phyloP scores from a whole-genome alignment of 768 basidiomycete species.

The Mrakia hoshinonis region DNA sequence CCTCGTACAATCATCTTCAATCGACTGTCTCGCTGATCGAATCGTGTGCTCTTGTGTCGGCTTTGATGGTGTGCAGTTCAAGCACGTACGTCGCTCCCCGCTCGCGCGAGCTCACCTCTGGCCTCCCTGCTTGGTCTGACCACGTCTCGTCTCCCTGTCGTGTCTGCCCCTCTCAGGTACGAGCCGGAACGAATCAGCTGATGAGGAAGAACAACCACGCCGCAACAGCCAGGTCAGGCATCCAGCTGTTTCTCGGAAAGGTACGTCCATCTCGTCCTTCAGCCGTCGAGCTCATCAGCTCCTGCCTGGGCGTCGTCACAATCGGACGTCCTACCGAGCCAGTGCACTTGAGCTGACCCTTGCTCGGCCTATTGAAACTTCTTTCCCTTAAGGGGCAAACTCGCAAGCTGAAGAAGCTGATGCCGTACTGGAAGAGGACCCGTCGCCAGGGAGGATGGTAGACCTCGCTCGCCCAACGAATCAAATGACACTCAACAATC shows the following conservation, averaged over 20 bases:
- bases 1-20: neutral
- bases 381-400: constrained; percentile 22
- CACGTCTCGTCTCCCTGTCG: neutral
- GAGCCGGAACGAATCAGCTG: constrained; percentile 19
- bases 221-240: neutral
- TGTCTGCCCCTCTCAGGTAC: too few relatives aligned
- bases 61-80: constrained; percentile 9
- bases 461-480: neutral
- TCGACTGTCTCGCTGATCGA: neutral
- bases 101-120: neutral
- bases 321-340: neutral
- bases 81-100: constrained; percentile 18
- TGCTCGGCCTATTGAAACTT: neutral
- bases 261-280: constrained; percentile 1
- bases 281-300: neutral
- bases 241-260: constrained; percentile 18
- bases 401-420: constrained; percentile 24
- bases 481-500: too few relatives aligned
- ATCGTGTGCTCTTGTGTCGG: neutral
- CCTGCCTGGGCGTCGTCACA: neutral
- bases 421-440: constrained; percentile 25
- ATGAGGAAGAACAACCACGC: constrained; percentile 7
- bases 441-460: constrained; percentile 26
- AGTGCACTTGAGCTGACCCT: neutral
- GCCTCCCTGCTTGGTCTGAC: neutral